phyloP scores from a whole-genome alignment of 2,329 filamentous ascomycete species.

The Remersonia thermophila region DNA sequence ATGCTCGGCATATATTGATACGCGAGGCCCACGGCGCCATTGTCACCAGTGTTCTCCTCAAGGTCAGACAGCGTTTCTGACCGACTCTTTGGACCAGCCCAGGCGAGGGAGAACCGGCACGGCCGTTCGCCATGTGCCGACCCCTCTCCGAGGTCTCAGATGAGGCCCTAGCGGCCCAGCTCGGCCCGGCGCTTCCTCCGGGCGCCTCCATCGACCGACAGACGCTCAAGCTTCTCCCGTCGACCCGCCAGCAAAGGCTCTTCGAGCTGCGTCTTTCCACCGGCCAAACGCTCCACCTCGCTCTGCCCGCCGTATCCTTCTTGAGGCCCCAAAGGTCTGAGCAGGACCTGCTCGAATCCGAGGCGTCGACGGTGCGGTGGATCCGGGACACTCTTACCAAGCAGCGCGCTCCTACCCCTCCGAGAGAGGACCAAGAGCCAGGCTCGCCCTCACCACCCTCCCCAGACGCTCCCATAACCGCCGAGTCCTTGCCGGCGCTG shows the following conservation, averaged over 20 bases:
- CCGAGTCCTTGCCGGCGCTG: conserved; percentile 19
- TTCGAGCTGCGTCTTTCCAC: conserved; percentile 33
- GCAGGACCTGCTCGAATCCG: conserved; percentile 30
- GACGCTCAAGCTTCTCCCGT: conserved; percentile 24
- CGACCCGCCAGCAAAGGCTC: conserved; percentile 27
- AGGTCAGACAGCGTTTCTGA: no score
- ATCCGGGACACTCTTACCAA: conserved; percentile 23
- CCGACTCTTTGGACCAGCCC: neutral
- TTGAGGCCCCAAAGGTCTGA: conserved; percentile 36
- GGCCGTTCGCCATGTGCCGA: conserved; percentile 24
- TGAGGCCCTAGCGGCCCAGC: conserved; percentile 24
- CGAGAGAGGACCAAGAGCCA: no score
- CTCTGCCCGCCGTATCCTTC: conserved; percentile 30
- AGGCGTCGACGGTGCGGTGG: conserved; percentile 35
- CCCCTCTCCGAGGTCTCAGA: conserved; percentile 19
- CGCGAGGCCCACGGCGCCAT: no score
- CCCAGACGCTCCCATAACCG: neutral
- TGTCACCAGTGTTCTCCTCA: no score
- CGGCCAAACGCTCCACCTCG: conserved; percentile 28
- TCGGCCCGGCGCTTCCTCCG: conserved; percentile 21
- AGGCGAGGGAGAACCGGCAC: neutral
- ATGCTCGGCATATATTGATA: no score
- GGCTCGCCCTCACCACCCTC: neutral
- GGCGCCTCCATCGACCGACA: conserved; percentile 23
- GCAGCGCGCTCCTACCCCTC: no score